These are phyloP conservation scores for Ceratocystiopsis brevicomis DNA, from an alignment of 2,329 filamentous ascomycete genomes.

Conservation along the genomic window DNA sequence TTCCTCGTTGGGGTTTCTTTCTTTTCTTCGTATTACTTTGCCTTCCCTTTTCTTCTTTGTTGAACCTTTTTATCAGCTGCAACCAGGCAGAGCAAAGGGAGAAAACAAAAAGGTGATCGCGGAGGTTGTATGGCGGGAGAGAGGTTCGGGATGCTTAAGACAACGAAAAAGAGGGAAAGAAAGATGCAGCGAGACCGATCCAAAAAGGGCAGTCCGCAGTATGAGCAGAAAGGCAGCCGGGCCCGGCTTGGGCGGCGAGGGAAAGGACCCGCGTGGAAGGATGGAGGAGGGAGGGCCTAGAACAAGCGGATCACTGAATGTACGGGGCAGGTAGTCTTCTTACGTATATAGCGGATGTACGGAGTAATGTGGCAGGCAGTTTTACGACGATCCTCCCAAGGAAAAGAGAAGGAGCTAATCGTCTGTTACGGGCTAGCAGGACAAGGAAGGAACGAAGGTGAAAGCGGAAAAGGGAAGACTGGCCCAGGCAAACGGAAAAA, in stretches of 20 bases:
- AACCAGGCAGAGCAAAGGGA: not conserved
- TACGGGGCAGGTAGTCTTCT: no score
- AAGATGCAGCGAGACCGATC: no score
- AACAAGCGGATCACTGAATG: no score
- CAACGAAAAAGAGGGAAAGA: not conserved
- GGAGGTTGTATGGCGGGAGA: not conserved
- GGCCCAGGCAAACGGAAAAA: not conserved
- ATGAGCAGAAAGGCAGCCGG: no score
- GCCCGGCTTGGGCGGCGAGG: no score
- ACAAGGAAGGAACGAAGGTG: no score
- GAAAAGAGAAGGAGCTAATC: not conserved
- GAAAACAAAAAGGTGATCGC: not conserved
- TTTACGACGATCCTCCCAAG: not conserved
- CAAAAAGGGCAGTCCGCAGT: no score
- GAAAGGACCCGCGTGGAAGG: no score
- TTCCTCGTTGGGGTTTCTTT: no score
- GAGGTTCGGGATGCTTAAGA: not conserved
- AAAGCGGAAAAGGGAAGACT: not conserved
- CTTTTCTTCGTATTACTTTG: not conserved
- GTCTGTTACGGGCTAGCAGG: no score
- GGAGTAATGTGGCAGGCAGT: not conserved
- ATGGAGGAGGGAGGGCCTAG: no score
- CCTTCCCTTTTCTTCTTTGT: not conserved
- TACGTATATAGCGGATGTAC: not conserved
- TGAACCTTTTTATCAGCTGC: not conserved